Evolutionary conservation across 2,329 filamentous ascomycete species (phyloP), one percentile per base, ranked within the genome.

Genomic region (Aspergillus texensis): DNA sequence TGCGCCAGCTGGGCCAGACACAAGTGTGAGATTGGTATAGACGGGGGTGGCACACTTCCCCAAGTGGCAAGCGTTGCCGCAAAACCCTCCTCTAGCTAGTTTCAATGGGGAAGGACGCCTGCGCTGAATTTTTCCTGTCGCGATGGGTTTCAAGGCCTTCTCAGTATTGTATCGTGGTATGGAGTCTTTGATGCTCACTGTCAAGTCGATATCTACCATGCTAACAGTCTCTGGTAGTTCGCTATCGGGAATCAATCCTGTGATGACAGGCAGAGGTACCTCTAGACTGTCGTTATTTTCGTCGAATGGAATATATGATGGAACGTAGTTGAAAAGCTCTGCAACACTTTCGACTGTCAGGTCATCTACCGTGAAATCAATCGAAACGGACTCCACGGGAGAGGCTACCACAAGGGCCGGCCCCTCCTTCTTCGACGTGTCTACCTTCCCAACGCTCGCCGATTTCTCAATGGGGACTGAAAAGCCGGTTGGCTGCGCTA

Each of bases 131-230:
- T n/a, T 55, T n/a, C 24, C 6, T 21, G 12, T 16, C 4, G 16
- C 28, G 14, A 32, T 48, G 6, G 36, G 14, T n/a, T 24, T 45
- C 26, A 43, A 24, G 14, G 28, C 16, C 21, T 30, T 60, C 30
- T 48, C 26, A n/a, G 41, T 56, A 45, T 14, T 52, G 19, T 11
- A 16, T 32, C 48, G 28, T 32, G 48, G 19, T n/a, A n/a, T 12
- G 21, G 28, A 8, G 9, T 32, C 11, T 11, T 34, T 56, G n/a
- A 58, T 9, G 6, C 62, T 58, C 43, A 28, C 16, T 10, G 50
- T 53, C 19, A 65, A 12, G 32, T 67, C 58, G 14, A 65, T 21
- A 6, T 67, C 62, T 14, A 32, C 14, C 41, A 64, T 46, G 19
- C 19, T 36, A 21, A 62, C 46, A 0, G 43, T 39, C 4, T 21